Evolutionary conservation across 768 basidiomycete genomes (phyloP), one percentile per base, ranked within the genome.

Genomic region (Boletus rubroflammeus): DNA sequence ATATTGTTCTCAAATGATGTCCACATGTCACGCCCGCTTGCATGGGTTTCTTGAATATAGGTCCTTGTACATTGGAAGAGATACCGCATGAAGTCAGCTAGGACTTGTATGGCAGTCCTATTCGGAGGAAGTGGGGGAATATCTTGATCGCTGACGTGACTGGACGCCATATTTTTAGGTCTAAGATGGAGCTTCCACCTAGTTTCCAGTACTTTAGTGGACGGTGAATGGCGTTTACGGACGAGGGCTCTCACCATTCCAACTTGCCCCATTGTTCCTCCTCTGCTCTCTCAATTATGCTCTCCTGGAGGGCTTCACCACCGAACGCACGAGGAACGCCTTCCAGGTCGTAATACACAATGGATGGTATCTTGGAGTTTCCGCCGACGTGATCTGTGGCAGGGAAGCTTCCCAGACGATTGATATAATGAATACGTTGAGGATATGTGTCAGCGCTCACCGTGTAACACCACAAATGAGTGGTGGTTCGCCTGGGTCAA

Each of bases 41-140:
- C 68, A 42, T 81, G 75, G 0, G 72, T 74, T 44, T 81, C 77
- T 54, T 75, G 65, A 26, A 82, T 75, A 47, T 76, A 82, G 3
- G 60, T 69, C 49, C 57, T 64, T 0, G 79, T 69, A 49, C 78
- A 79, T 23, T 64, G 55, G 35, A 75, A 73, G 7, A 82, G 70
- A 57, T 82, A 82, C 21, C 46, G 41, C 59, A 82, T 66, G 50
- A 81, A 82, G 58, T 83, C 82, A 0, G 72, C 64, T 23, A 81
- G 74, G 43, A 82, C 67, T 29, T 81, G 70, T 0, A 75, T 57
- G 6, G 74, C 73, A 1, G 72, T 71, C 62, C 71, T 78, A 56
- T 71, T 70, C 10, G 59, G 51, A 4, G 82, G 82, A 32, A 83
- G 72, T 0, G 73, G 60, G 0, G 75, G 76, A 17, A 78, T 66